Base-by-base conservation (phyloP, 768 basidiomycete species). In the Suillus subluteus region DNA sequence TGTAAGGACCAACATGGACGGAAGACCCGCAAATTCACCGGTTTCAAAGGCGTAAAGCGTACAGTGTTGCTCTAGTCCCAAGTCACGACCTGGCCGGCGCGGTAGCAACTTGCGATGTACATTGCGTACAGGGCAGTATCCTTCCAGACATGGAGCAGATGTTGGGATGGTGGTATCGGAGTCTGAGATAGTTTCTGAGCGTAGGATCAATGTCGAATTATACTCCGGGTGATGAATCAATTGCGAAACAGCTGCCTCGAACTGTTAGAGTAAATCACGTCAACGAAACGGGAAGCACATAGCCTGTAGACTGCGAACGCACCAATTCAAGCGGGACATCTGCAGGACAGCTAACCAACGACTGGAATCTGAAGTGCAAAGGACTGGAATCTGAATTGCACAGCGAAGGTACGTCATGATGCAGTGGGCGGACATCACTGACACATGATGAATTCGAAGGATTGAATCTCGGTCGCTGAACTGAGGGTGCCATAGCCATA, bases 151-250 rank as follows among this genome's bases (percentile, higher is more conserved):
- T 0, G 85, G 84, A 7, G 83, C 66, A 1, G 68, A 43, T 1
- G 65, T 16, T 0, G 82, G 81, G 52, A 83, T 75, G 9, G 73
- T 66, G 35, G 32, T 18, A 1, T 18, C 9, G 40, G 79, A 71
- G 55, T 88, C 83, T 7, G 75, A 73, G 23, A 92, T 59, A 4
- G 84, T 85, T 46, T 97, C 93, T 0, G 95, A 92, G 2, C 96
- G 87, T 21, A 98, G 80, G 65, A 98, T 97, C 35, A 97, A 84
- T 0, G 93, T 91, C 0, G 94, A 95, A 73, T 96, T 97, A 75
- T 94, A 94, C 73, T 98, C 96, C 7, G 96, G 96, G 73, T 97
- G 95, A 44, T 91, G 85, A 8, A 95, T 82, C 21, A 97, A 81
- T 68, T 94, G 91, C 32, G 84, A 85, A 40, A 91, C 75, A 0